phyloP scores from a whole-genome alignment of 1,284 basidiomycete genomes.

The Leccinum pachyderme region DNA sequence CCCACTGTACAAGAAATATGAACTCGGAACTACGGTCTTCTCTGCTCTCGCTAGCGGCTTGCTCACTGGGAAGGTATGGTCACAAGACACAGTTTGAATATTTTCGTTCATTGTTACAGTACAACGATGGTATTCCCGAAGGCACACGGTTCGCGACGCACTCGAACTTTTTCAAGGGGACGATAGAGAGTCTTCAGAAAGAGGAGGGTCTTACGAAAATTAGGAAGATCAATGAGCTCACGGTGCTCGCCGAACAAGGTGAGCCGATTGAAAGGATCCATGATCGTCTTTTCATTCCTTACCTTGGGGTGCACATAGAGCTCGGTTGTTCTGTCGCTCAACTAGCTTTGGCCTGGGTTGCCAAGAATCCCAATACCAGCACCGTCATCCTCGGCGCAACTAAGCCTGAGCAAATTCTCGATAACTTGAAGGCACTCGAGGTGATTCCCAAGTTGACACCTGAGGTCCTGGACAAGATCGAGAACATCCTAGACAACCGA shows the following conservation, averaged over 20 bases:
- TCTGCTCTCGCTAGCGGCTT: conserved; percentile 54
- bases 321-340: conserved; percentile 56
- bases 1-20: conserved; percentile 37
- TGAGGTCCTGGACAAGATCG: conserved; percentile 53
- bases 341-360: conserved; percentile 76
- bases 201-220: conserved; percentile 48
- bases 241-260: conserved; percentile 44
- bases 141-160: conserved; percentile 56
- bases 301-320: conserved; percentile 24
- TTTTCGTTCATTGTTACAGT: conserved; percentile 22
- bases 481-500: conserved; percentile 47
- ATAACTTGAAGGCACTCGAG: conserved; percentile 64
- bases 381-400: conserved; percentile 67
- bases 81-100: not conserved
- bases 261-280: not conserved
- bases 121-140: conserved; percentile 40
- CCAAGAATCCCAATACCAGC: conserved; percentile 62
- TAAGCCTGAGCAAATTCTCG: conserved; percentile 46
- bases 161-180: conserved; percentile 42
- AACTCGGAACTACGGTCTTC: conserved; percentile 49
- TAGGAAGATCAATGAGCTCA: conserved; percentile 49
- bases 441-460: conserved; percentile 54
- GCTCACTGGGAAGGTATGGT: conserved; percentile 45
- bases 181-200: conserved; percentile 35
- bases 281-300: not conserved